Evolutionary conservation across 345 rosid genomes (phyloP), one percentile per base, ranked within the genome.

Genomic region (Melaleuca quinquenervia): DNA sequence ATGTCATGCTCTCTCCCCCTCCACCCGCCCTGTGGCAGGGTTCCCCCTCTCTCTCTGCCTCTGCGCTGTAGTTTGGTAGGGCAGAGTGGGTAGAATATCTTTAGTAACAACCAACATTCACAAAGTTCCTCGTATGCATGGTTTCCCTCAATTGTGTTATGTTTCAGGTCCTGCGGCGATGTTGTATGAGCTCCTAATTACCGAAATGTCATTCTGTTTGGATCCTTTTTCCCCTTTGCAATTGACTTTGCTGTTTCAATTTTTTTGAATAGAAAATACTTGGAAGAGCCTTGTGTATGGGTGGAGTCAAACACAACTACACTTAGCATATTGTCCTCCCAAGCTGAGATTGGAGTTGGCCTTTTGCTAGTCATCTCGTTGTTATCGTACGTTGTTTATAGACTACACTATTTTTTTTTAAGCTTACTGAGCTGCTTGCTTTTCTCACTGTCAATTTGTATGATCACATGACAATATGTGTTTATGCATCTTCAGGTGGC

Each of bases 251-350:
- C 49, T 41, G 50, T 32, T 60, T 54, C 87, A 70, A 50, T 90
- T 85, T 85, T 82, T 82, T 52, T 86, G 84, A 82, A 89, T 90
- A 97, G 98, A 91, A 98, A 91, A 89, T 96, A 95, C 90, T 92
- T 98, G 93, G 98, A 98, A 91, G 97, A 93, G 86, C 95, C 94
- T 84, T 98, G 99, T 86, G 96, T 96, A 64, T 96, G 99, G 99
- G 98, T 96, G 90, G 99, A 94, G 89, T 95, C 99, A 21, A 97
- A 96, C 89, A 86, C 95, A 83, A 91, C 96, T 86, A 96, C 98
- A 20, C 95, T 98, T 50, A 91, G 90, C 93, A 95, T 98, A 83
- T 92, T 98, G 44, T 94, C 97, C 54, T 96, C 99, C 11, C 95
- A 98, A 88, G 93, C 97, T 82, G 99, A 98, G 92, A 93, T 97